These are phyloP conservation scores for Kodamaea restingae DNA, from an alignment of 805 yeast species.

Conservation along the genomic window DNA sequence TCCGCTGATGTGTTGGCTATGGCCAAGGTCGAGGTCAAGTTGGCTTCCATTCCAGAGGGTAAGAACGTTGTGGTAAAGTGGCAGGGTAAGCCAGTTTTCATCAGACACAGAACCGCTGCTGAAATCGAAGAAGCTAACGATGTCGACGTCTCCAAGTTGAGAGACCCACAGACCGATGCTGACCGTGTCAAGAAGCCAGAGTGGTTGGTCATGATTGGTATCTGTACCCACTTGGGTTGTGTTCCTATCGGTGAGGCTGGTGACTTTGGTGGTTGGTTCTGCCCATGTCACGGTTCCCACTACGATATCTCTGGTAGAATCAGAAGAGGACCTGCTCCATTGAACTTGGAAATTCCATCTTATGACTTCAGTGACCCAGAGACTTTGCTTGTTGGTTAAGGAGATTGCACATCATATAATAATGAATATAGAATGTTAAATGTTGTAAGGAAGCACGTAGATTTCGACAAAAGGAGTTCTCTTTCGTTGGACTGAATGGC, in stretches of 20 bases:
- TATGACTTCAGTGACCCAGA: constrained; percentile 77
- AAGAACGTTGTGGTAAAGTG: constrained; percentile 97
- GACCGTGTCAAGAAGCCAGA: constrained; percentile 96
- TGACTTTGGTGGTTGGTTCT: constrained; percentile 99
- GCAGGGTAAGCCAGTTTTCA: constrained; percentile 99
- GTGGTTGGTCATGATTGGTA: constrained; percentile 99
- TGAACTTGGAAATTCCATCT: constrained; percentile 93
- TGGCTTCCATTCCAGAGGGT: constrained; percentile 92
- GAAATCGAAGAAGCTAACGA: constrained; percentile 94
- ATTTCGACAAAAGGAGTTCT: no score
- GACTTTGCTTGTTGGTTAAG: constrained; percentile 83
- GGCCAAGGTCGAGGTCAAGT: constrained; percentile 98
- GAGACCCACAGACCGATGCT: constrained; percentile 92
- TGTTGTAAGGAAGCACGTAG: not conserved
- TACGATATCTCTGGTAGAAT: constrained; percentile 99
- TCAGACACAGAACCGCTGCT: constrained; percentile 93
- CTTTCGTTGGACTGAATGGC: no score
- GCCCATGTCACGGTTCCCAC: constrained; percentile 99
- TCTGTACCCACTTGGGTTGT: constrained; percentile 99
- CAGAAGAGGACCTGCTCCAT: constrained; percentile 99
- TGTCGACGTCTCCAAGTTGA: constrained; percentile 70
- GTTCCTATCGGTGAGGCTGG: constrained; percentile 99
- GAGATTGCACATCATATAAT: constrained; percentile 2
- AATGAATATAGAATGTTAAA: constrained; percentile 1
- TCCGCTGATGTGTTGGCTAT: constrained; percentile 98